These are phyloP conservation scores for Colletotrichum cereale DNA, from an alignment of 2,329 filamentous ascomycete species.

Conservation along the genomic window DNA sequence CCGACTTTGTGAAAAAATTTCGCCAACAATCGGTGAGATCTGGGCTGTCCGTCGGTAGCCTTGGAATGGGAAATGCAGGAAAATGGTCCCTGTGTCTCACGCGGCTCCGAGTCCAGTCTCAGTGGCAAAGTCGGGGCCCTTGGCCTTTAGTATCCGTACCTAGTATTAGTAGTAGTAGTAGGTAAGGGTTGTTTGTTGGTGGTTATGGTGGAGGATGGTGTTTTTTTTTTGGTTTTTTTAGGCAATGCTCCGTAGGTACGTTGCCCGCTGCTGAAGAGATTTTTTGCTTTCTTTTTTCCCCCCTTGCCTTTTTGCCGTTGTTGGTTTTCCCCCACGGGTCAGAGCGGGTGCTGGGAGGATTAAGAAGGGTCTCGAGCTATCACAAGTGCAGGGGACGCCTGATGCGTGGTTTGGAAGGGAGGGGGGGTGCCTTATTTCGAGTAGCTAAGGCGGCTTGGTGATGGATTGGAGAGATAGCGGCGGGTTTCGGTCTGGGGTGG, in stretches of 20 bases:
- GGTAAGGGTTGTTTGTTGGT: background rate
- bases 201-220: background rate
- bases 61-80: constrained; percentile 37
- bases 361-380: constrained; percentile 39
- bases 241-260: background rate
- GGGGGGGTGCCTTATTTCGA: constrained; percentile 34
- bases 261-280: constrained; percentile 35
- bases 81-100: constrained; percentile 35
- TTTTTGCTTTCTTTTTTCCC: constrained; percentile 7
- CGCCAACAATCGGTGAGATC: constrained; percentile 25
- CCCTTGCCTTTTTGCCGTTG: constrained; percentile 1
- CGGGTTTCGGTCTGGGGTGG: constrained; percentile 33
- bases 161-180: too few species aligned
- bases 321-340: constrained; percentile 28
- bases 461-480: constrained; percentile 39
- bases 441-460: constrained; percentile 38
- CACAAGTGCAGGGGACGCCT: constrained; percentile 37
- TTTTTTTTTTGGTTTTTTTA: too few species aligned
- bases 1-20: constrained; percentile 33
- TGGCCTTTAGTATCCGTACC: constrained; percentile 1
- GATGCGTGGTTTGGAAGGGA: constrained; percentile 18
- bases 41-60: constrained; percentile 38
- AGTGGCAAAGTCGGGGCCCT: constrained; percentile 33
- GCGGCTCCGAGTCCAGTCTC: constrained; percentile 25
- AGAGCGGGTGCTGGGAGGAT: constrained; percentile 39